Base-by-base conservation (phyloP, 352 stramenopile genomes). In the Phytophthora hibernalis region DNA sequence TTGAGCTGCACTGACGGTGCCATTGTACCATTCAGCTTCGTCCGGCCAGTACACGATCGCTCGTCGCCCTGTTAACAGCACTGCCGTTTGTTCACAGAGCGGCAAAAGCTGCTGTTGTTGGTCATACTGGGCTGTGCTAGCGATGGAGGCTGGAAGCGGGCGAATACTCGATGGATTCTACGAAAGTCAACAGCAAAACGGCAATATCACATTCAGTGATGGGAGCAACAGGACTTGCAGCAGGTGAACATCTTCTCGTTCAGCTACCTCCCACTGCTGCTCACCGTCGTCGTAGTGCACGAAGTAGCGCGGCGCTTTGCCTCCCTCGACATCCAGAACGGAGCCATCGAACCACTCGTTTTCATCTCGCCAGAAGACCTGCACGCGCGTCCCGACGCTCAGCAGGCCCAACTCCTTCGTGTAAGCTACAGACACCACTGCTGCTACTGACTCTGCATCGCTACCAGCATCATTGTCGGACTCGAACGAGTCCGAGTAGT, bases 401-500 rank as follows among this genome's bases (percentile, higher is more conserved):
- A 56, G 69, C 45, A 5, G 9, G 12, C 0, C 21, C 18, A 22
- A 3, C 16, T 24, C 45, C 12, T 28, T 56, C 16, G 28, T 33
- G 26, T 6, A 47, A 2, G 53, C 48, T 51, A 10, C 16, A 33
- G 33, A 30, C 21, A 22, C 31, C 7, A 11, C 45, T 26, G 33
- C 21, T 22, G 42, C 7, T 16, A 13, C 26, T 5, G 42, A 35
- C 8, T 11, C 16, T 1, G 28, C 24, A 7, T 28, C 54, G n/a
- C 26, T 13, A 7, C 15, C 20, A 21, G 40, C 49, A 6, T 69
- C 63, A 30, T 64, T 57, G 35, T 76, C 70, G 13, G 42, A 65
- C 61, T 90, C 79, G 28, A 88, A 88, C 24, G 73, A 70, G 43
- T 84, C 75, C 30, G 79, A 85, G 61, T 90, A 90, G 5, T 74